Percentiles rank a stretch among this genome's conserved stretches.
phyloP scores from a whole-genome alignment of 768 basidiomycete species.

The Tephrocybe sp. region DNA sequence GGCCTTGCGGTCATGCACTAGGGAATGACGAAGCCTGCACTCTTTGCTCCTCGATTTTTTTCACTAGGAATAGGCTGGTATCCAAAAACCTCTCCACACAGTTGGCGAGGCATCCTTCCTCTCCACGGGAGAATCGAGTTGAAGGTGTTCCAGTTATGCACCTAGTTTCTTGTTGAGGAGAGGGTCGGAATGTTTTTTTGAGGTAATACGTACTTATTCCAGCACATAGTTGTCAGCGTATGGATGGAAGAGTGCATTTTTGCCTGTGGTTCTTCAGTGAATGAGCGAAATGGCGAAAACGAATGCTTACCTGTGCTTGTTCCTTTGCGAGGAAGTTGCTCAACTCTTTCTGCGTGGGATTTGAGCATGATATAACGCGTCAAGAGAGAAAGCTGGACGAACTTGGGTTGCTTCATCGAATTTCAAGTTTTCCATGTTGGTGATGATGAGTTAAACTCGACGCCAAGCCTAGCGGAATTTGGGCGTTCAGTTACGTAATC shows the following conservation, averaged over 20 bases:
- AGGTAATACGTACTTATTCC: constrained; percentile 70
- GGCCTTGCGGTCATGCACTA: constrained; percentile 7
- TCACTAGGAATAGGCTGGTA: constrained; percentile 79
- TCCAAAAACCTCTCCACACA: constrained; percentile 94
- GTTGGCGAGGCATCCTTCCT: constrained; percentile 82
- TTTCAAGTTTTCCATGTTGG: constrained; percentile 37
- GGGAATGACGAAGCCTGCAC: constrained; percentile 19
- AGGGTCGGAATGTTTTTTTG: no score
- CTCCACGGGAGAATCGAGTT: constrained; percentile 73
- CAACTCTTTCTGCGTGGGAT: constrained; percentile 89
- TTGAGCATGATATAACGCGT: no score
- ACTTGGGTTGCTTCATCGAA: constrained; percentile 84
- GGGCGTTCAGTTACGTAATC: constrained; percentile 14
- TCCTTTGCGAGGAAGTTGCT: constrained; percentile 75
- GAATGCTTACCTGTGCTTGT: constrained; percentile 69
- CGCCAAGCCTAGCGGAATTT: no score
- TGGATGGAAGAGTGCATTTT: constrained; percentile 70
- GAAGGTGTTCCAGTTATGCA: constrained; percentile 82
- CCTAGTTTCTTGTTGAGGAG: constrained; percentile 37
- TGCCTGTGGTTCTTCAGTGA: constrained; percentile 30
- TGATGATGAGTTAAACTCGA: neutral
- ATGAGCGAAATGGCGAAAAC: neutral
- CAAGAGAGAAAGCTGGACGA: constrained; percentile 12
- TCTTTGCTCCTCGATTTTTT: constrained; percentile 54
- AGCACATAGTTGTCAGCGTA: constrained; percentile 79